Evolutionary conservation across 495 filamentous ascomycete genomes (phyloP).

Genomic region (Trichoderma gamsii): DNA sequence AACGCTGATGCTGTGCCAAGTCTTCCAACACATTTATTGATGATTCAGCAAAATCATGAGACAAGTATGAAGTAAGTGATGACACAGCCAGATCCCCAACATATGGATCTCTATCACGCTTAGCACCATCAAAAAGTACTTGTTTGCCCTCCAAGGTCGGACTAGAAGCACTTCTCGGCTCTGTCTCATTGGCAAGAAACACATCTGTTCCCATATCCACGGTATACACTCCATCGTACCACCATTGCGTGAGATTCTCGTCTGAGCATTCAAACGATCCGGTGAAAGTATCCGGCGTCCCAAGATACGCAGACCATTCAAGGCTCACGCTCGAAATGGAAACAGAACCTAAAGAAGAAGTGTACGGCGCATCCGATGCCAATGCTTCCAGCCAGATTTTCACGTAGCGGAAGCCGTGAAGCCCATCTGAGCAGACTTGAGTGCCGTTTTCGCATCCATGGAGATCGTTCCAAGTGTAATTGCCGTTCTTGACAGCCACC

Average conservation of each 20-base stretch:
- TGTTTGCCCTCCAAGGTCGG: constrained; percentile 35
- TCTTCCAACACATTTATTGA: constrained; percentile 39
- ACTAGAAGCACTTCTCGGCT: constrained; percentile 33
- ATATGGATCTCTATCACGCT: constrained; percentile 45
- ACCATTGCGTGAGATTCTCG: constrained; percentile 41
- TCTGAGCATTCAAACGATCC: constrained; percentile 46
- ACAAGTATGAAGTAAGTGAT: constrained; percentile 38
- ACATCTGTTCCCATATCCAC: constrained; percentile 37
- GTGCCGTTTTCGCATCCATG: constrained; percentile 33
- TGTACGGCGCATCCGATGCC: constrained; percentile 34
- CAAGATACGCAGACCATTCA: constrained; percentile 37
- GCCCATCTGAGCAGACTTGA: constrained; percentile 41
- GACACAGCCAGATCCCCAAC: constrained; percentile 43
- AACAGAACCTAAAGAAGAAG: constrained; percentile 33
- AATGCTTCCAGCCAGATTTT: constrained; percentile 40
- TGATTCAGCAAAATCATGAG: constrained; percentile 33
- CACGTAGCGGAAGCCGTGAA: constrained; percentile 45
- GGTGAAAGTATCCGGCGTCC: constrained; percentile 39
- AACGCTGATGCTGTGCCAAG: constrained; percentile 39
- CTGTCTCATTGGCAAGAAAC: constrained; percentile 34
- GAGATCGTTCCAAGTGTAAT: constrained; percentile 37
- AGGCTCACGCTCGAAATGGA: constrained; percentile 31
- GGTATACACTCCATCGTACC: constrained; percentile 44
- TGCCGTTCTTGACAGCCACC: constrained; percentile 33
- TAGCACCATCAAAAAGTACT: constrained; percentile 43